These are phyloP conservation scores for Prunus salicina DNA, from an alignment of 306 rosid species.

Conservation along the genomic window DNA sequence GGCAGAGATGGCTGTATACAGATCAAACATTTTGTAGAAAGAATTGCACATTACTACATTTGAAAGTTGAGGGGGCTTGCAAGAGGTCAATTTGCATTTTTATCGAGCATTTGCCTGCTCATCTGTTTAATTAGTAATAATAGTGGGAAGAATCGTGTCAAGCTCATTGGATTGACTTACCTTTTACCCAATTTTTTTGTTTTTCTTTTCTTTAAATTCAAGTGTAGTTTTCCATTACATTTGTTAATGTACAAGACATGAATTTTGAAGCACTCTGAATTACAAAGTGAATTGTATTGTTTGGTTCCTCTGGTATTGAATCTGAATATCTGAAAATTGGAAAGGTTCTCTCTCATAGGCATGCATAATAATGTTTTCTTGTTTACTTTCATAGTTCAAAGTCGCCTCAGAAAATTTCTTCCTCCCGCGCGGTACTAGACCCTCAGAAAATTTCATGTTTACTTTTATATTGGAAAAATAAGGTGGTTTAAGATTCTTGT, in stretches of 20 bases:
- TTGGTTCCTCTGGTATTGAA: not conserved
- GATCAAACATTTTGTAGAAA: constrained; percentile 41
- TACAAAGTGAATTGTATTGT: not conserved
- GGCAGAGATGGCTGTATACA: constrained; percentile 29
- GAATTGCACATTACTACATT: constrained; percentile 20
- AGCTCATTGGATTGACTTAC: not conserved
- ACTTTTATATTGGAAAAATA: no score
- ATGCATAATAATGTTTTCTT: no score
- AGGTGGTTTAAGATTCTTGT: no score
- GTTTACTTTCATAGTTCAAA: no score
- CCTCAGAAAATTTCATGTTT: no score
- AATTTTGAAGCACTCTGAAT: not conserved
- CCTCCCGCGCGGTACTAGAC: no score
- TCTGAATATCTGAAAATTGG: no score
- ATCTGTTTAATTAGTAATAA: not conserved
- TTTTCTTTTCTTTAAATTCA: not conserved
- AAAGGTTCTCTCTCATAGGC: no score
- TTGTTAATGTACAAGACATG: not conserved
- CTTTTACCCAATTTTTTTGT: not conserved
- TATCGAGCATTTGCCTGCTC: not conserved
- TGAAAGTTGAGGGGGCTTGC: constrained; percentile 10
- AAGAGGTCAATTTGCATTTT: constrained; percentile 7
- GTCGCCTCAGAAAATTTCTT: no score
- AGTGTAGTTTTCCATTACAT: constrained; percentile 3
- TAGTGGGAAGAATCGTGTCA: not conserved